Evolutionary conservation across 768 basidiomycete species (phyloP).

Genomic region (Suillus alpinus): DNA sequence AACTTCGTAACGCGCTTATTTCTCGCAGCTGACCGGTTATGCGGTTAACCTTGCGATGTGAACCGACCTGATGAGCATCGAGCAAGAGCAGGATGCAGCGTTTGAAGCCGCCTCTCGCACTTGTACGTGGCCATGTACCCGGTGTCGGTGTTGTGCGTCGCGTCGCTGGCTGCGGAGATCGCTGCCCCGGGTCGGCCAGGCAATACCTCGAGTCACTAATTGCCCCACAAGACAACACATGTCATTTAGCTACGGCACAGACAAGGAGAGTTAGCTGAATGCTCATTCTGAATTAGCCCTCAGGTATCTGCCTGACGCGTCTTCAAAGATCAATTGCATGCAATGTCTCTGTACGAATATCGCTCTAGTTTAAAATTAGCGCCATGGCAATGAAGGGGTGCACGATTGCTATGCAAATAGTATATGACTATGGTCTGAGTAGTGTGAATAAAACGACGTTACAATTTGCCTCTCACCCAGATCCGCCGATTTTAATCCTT

Average conservation of each 20-base stretch:
- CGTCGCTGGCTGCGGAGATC: neutral
- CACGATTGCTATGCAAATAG: neutral
- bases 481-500: neutral
- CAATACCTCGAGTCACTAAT: neutral
- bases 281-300: neutral
- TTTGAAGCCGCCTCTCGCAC: neutral
- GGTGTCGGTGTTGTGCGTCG: neutral
- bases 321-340: neutral
- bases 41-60: neutral
- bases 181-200: no score
- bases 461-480: neutral
- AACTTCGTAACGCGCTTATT: neutral
- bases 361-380: neutral
- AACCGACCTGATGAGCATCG: neutral
- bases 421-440: neutral
- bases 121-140: neutral
- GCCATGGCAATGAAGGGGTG: neutral
- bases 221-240: neutral
- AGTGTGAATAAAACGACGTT: neutral
- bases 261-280: neutral
- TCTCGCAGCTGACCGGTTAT: neutral
- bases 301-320: neutral
- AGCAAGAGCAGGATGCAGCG: neutral
- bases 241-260: neutral
- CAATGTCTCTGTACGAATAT: neutral